Evolutionary conservation across 1,284 basidiomycete genomes (phyloP).

Genomic region (Tylopilus orsonianus): DNA sequence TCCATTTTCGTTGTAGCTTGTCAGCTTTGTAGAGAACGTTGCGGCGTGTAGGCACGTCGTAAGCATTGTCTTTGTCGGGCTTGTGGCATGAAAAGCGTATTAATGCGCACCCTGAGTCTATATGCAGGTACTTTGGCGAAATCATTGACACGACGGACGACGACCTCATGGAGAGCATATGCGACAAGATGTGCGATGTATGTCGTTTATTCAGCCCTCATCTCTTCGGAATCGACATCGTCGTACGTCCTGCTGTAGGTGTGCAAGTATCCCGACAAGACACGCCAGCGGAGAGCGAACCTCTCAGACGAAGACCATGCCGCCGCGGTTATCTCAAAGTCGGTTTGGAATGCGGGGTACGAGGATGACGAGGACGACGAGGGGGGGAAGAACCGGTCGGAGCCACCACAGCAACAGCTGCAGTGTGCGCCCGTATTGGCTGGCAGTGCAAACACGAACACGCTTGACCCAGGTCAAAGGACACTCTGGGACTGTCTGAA

Average conservation of each 20-base stretch:
- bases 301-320: conserved; percentile 52
- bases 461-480: conserved; percentile 13
- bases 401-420: conserved; percentile 1
- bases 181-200: conserved; percentile 84
- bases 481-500: conserved; percentile 27
- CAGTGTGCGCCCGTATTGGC: conserved; percentile 2
- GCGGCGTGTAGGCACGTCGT: conserved; percentile 75
- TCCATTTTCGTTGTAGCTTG: conserved; percentile 44
- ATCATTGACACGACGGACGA: conserved; percentile 53
- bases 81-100: neutral
- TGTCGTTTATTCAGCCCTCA: conserved; percentile 26
- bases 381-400: neutral
- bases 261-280: conserved; percentile 74
- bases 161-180: conserved; percentile 54
- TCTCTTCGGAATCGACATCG: neutral
- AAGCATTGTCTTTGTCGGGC: conserved; percentile 24
- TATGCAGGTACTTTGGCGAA: conserved; percentile 87
- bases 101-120: conserved; percentile 43
- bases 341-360: conserved; percentile 22
- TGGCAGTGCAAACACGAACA: neutral
- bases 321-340: conserved; percentile 23
- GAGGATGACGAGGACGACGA: conserved; percentile 29
- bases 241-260: conserved; percentile 43
- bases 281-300: conserved; percentile 44
- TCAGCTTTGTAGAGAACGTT: conserved; percentile 64